Base-by-base conservation (phyloP, 257 asterid species). In the Haberlea rhodopensis region DNA sequence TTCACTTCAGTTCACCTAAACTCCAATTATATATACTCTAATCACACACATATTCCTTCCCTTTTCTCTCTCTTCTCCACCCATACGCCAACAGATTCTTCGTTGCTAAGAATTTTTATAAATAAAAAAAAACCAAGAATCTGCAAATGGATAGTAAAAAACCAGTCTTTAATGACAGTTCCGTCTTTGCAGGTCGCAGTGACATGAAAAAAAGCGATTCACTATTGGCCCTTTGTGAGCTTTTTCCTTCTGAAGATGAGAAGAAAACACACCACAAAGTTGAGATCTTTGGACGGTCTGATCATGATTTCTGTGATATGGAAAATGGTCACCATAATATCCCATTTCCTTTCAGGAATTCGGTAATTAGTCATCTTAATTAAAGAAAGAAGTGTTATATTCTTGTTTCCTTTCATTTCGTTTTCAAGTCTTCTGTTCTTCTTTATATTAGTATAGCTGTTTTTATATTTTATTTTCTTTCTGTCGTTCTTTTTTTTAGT, bases 201-300 rank as follows among this genome's bases (percentile, higher is more conserved):
- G 79, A 71, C 34, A 81, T 82, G 90, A 86, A 80, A 65, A 80
- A 78, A 45, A 88, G 95, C 78, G 79, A 71, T n/a, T 82, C 95
- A 4, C 76, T 81, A 27, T 58, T 85, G 71, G 89, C 78, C 0
- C 71, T 88, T 4, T 72, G 82, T n/a, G 89, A 82, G 65, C 62
- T 81, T 19, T 74, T 80, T 54, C 60, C 73, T 60, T 45, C 62
- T 3, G 78, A 68, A 21, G 71, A 69, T 61, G 77, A 68, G 69
- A 62, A 55, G 23, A 71, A 73, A 53, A 6, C 27, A 62, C 76
- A 72, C 26, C 71, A 76, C 59, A 78, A 76, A 76, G 37, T 40
- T 55, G 60, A 32, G 4, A 57, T 64, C 57, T 68, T 71, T 48
- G 77, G 61, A 21, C 77, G 40, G 6, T 68, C 68, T 28, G 75